Evolutionary conservation across 345 rosid species (phyloP).

Genomic region (Dipteronia dyeriana): DNA sequence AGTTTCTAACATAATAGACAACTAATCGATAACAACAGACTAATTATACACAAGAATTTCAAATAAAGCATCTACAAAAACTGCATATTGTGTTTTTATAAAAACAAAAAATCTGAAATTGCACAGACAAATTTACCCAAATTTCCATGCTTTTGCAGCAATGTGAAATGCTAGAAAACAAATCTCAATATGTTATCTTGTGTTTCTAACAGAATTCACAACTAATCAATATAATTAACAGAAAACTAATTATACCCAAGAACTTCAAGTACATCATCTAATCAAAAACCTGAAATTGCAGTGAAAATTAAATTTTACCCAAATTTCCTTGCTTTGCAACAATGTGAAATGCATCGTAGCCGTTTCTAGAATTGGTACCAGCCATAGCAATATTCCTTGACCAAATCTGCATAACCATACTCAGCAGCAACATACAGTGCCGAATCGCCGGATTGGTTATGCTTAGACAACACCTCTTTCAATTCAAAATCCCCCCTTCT

Average conservation of each 20-base stretch:
- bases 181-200: no score
- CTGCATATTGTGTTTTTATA: no score
- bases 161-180: no score
- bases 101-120: no score
- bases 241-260: not conserved
- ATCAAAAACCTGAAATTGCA: not conserved
- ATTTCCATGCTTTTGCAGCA: no score
- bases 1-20: no score
- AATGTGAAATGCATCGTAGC: slow-evolving; percentile 90
- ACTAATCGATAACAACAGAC: no score
- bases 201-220: no score
- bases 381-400: slow-evolving; percentile 70
- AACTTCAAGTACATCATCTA: slow-evolving; percentile 1
- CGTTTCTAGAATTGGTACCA: slow-evolving; percentile 85
- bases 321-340: slow-evolving; percentile 95
- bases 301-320: slow-evolving; percentile 31
- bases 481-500: slow-evolving; percentile 35
- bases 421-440: slow-evolving; percentile 91
- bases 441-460: slow-evolving; percentile 78
- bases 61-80: no score
- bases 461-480: slow-evolving; percentile 57
- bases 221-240: not conserved
- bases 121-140: no score
- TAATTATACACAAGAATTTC: no score
- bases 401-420: slow-evolving; percentile 70